Conservation (phyloP, 2,329 filamentous ascomycete genomes). For the Seiridium unicorne region DNA sequence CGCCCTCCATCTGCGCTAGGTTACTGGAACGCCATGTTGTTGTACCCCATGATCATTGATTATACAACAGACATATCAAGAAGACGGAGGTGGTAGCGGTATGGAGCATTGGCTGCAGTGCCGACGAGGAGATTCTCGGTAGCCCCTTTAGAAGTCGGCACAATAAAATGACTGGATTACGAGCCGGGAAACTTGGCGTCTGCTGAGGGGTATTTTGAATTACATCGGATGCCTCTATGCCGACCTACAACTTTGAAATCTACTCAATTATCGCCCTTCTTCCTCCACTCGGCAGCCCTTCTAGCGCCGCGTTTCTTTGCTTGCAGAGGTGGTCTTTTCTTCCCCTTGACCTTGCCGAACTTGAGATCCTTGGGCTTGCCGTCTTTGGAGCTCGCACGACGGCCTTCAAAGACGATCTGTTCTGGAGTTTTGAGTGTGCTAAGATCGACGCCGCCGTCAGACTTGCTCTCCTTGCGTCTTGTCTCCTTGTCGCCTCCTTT, state of each 20-base stretch:
- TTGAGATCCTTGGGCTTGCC: slow-evolving; percentile 62
- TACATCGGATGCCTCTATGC: too few relatives aligned
- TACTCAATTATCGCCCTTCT: slow-evolving; percentile 17
- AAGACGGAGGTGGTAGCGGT: too few relatives aligned
- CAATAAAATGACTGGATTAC: too few relatives aligned
- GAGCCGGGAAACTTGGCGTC: too few relatives aligned
- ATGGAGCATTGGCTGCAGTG: too few relatives aligned
- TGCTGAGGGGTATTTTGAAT: neutral
- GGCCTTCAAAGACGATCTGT: slow-evolving; percentile 77
- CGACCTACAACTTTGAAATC: too few relatives aligned
- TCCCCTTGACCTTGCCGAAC: slow-evolving; percentile 50
- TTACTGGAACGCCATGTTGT: too few relatives aligned
- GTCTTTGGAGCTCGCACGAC: slow-evolving; percentile 66
- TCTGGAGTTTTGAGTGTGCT: slow-evolving; percentile 59
- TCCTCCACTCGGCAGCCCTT: slow-evolving; percentile 30
- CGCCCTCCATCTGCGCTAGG: too few relatives aligned
- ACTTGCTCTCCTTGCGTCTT: slow-evolving; percentile 15
- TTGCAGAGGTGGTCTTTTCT: slow-evolving; percentile 15
- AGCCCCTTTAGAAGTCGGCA: too few relatives aligned
- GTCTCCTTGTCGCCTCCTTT: slow-evolving; percentile 24
- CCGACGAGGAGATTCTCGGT: too few relatives aligned
- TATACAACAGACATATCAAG: too few relatives aligned
- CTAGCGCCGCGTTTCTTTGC: slow-evolving; percentile 26
- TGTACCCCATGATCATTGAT: too few relatives aligned
- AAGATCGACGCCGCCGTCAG: slow-evolving; percentile 16